phyloP scores from a whole-genome alignment of 441 rosid species.

The Sinapis alba region DNA sequence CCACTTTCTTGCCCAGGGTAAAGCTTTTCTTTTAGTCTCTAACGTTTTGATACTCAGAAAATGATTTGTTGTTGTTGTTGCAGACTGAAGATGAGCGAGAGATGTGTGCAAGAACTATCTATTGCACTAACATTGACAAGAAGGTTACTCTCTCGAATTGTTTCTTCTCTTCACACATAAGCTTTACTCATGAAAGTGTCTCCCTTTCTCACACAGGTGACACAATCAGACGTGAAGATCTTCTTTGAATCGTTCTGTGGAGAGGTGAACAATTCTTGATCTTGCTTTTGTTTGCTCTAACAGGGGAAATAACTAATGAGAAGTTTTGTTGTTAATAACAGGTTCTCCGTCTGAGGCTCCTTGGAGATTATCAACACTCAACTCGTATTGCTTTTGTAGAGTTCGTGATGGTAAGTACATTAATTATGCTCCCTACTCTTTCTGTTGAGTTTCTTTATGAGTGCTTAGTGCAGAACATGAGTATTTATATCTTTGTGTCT shows the following conservation, averaged over 20 bases:
- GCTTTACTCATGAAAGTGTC: constrained; percentile 51
- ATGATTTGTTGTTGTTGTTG: background rate
- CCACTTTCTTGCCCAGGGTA: constrained; percentile 89
- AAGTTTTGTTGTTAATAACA: constrained; percentile 25
- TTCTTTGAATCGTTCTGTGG: constrained; percentile 84
- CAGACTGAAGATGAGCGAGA: constrained; percentile 90
- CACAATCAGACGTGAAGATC: constrained; percentile 79
- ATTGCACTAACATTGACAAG: constrained; percentile 91
- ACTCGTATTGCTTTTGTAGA: constrained; percentile 93
- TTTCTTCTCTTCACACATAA: constrained; percentile 38
- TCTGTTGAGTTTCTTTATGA: background rate
- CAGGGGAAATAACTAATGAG: background rate
- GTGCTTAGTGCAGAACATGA: background rate
- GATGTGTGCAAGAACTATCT: constrained; percentile 84
- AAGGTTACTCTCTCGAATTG: constrained; percentile 48
- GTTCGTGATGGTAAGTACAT: constrained; percentile 61
- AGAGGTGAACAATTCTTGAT: constrained; percentile 55
- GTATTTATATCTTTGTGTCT: constrained; percentile 42
- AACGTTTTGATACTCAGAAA: background rate
- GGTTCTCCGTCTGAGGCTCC: constrained; percentile 86
- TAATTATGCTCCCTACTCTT: background rate
- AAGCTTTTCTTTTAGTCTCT: constrained; percentile 30
- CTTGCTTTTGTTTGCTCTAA: background rate
- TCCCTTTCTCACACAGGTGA: constrained; percentile 52
- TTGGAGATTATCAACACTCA: constrained; percentile 87